Evolutionary conservation across 2,329 filamentous ascomycete species (phyloP).

Genomic region (Trichoderma asperellum): DNA sequence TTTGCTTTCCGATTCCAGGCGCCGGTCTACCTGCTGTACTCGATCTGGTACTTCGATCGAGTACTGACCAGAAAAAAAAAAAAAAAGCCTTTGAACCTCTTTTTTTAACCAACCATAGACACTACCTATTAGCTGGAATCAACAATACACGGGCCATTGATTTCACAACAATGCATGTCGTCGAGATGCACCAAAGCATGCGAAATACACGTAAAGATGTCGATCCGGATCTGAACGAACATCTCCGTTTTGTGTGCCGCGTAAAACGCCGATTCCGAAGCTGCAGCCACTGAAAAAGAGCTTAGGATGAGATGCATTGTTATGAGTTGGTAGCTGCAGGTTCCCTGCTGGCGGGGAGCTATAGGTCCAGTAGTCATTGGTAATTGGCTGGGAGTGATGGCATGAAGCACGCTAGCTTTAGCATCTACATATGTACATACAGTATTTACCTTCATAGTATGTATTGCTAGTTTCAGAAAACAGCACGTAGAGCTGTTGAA

Average conservation of each 20-base stretch:
- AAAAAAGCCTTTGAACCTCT: too few relatives aligned
- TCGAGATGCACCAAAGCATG: not conserved
- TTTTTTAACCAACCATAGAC: not conserved
- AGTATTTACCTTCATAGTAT: too few relatives aligned
- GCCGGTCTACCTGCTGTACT: not conserved
- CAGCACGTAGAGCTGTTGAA: not conserved
- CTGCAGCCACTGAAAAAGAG: not conserved
- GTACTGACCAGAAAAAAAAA: not conserved
- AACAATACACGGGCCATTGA: constrained; percentile 18
- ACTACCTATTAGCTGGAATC: not conserved
- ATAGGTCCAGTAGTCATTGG: not conserved
- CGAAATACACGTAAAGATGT: not conserved
- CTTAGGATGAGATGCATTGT: not conserved
- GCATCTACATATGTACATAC: not conserved
- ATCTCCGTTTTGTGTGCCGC: not conserved
- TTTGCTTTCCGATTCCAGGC: not conserved
- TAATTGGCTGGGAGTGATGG: too few relatives aligned
- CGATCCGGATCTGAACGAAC: not conserved
- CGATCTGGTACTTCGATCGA: not conserved
- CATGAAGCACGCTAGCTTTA: not conserved
- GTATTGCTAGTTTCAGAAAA: not conserved
- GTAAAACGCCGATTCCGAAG: not conserved
- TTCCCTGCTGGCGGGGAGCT: not conserved
- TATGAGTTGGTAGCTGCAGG: not conserved
- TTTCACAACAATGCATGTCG: not conserved